Evolutionary conservation across 352 stramenopile genomes (phyloP).

Genomic region (Phytopythium mirpurense): DNA sequence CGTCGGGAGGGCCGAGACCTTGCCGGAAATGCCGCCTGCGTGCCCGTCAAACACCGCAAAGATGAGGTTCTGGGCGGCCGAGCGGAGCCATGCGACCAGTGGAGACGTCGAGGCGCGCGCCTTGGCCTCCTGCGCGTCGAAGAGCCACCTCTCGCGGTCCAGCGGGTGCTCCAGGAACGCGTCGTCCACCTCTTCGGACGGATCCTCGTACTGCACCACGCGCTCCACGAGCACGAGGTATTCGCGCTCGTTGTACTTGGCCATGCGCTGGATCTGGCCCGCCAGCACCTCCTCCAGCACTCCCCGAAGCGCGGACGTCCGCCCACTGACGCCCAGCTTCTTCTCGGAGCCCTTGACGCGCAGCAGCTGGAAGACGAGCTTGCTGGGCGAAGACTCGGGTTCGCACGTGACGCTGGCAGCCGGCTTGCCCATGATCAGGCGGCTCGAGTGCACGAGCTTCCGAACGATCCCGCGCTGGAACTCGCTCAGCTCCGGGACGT

Average conservation of each 20-base stretch:
- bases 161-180: conserved; percentile 33
- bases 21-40: not conserved
- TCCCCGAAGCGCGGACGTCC: conserved; percentile 9
- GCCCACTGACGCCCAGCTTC: not conserved
- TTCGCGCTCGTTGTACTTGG: conserved; percentile 39
- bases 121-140: conserved; percentile 93
- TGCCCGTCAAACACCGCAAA: conserved; percentile 13
- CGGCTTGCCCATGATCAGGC: conserved; percentile 29
- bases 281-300: conserved; percentile 55
- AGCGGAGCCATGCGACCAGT: conserved; percentile 22
- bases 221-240: conserved; percentile 40
- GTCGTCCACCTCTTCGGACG: conserved; percentile 22
- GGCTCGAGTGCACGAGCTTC: conserved; percentile 55
- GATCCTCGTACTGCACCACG: conserved; percentile 43
- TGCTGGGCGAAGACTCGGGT: conserved; percentile 41
- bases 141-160: conserved; percentile 96
- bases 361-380: conserved; percentile 54
- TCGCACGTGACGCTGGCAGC: conserved; percentile 17
- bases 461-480: conserved; percentile 42
- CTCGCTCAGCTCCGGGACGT: conserved; percentile 19
- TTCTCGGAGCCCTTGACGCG: conserved; percentile 15
- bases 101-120: conserved; percentile 14
- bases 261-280: conserved; percentile 41
- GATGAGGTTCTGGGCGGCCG: conserved; percentile 29
- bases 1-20: conserved; percentile 3